Percentiles rank a stretch among this genome's conserved stretches.
These are phyloP conservation scores for Oryza longistaminata DNA, from an alignment of 176 grass and related monocot genomes.

Conservation along the genomic window DNA sequence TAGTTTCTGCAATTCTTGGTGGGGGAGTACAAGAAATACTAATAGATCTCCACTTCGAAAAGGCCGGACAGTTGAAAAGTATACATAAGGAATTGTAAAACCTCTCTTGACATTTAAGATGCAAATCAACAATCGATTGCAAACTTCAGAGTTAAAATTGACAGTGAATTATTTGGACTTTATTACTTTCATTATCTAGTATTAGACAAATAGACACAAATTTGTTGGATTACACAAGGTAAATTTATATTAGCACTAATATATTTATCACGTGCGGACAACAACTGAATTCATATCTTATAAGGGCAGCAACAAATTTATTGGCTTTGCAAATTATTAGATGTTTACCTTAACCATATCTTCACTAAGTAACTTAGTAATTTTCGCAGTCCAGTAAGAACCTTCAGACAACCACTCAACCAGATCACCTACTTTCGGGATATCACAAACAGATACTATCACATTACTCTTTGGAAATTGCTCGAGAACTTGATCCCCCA, in stretches of 20 bases:
- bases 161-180: neutral
- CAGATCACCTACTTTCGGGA: conserved; percentile 64
- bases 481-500: conserved; percentile 37
- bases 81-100: neutral
- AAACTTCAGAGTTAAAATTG: neutral
- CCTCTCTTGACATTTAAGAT: neutral
- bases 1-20: neutral
- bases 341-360: conserved; percentile 44
- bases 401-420: conserved; percentile 53
- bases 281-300: neutral
- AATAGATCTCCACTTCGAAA: neutral
- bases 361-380: conserved; percentile 43
- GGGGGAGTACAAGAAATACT: neutral
- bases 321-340: conserved; percentile 4
- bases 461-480: conserved; percentile 26
- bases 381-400: conserved; percentile 60
- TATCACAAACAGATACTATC: conserved; percentile 36
- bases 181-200: neutral
- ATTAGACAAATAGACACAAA: neutral
- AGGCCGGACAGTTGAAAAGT: neutral
- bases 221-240: neutral
- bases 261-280: neutral
- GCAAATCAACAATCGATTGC: neutral
- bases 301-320: neutral
- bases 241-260: neutral